A percentile compares a stretch with the other conserved stretches of the same genome.
These are phyloP conservation scores for Arthrinium puccinioides DNA, from an alignment of 2,329 filamentous ascomycete genomes.

Conservation along the genomic window DNA sequence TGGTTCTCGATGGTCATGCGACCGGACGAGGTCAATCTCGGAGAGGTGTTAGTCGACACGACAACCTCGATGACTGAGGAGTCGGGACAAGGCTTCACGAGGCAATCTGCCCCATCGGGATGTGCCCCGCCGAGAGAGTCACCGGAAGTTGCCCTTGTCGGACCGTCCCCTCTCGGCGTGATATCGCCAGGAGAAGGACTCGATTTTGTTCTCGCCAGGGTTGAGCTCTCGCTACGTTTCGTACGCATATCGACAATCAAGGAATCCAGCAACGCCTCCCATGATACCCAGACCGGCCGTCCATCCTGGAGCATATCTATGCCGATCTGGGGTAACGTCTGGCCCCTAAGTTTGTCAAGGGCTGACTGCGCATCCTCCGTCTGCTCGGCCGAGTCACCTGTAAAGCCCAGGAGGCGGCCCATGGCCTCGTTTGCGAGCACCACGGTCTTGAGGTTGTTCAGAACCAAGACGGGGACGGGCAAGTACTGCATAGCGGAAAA, in stretches of 20 bases:
- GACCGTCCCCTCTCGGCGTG: conserved; percentile 27
- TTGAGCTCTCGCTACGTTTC: conserved; percentile 7
- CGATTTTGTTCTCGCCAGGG: conserved; percentile 9
- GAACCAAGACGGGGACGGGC: conserved; percentile 62
- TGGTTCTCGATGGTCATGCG: conserved; percentile 29
- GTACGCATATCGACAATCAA: conserved; percentile 36
- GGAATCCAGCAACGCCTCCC: conserved; percentile 51
- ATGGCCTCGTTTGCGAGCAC: conserved; percentile 71
- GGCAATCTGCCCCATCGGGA: conserved; percentile 5
- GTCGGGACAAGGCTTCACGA: conserved; percentile 16
- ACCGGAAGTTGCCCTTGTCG: conserved; percentile 18
- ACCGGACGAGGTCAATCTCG: conserved; percentile 27
- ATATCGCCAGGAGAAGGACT: conserved; percentile 19
- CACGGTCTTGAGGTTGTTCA: conserved; percentile 62
- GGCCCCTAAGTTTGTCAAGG: conserved; percentile 55
- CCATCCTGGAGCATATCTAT: conserved; percentile 68
- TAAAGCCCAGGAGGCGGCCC: conserved; percentile 59
- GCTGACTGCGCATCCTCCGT: conserved; percentile 34
- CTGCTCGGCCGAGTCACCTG: conserved; percentile 31
- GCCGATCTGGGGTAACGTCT: conserved; percentile 61
- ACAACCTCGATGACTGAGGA: conserved; percentile 64
- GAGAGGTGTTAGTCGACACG: conserved; percentile 43
- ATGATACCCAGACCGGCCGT: conserved; percentile 48
- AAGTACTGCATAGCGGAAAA: conserved; percentile 67
- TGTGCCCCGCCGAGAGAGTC: background rate